A percentile compares a stretch with the other conserved stretches of the same genome.
Conservation (phyloP, 2,329 filamentous ascomycete genomes). For the Pseudogymnoascus sp. region DNA sequence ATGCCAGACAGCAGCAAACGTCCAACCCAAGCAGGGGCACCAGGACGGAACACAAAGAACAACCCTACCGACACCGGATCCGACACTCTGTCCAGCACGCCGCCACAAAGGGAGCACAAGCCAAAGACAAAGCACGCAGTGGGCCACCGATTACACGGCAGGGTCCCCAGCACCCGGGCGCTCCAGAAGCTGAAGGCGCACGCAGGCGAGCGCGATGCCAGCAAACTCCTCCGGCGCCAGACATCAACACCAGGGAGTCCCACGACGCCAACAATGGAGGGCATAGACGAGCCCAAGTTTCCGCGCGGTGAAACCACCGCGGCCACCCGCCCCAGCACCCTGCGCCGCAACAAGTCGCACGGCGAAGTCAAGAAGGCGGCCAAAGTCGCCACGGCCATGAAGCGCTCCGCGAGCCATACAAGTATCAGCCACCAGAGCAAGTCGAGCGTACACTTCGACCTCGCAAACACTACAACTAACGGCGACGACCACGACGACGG, state of each 20-base stretch:
- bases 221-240: constrained; percentile 8
- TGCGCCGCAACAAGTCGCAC: constrained; percentile 57
- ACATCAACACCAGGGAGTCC: constrained; percentile 14
- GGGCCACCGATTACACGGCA: constrained; percentile 24
- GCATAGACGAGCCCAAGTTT: constrained; percentile 46
- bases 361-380: constrained; percentile 46
- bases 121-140: constrained; percentile 29
- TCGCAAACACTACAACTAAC: constrained; percentile 32
- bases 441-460: constrained; percentile 54
- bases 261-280: constrained; percentile 20
- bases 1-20: constrained; percentile 2
- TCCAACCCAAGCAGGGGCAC: constrained; percentile 7
- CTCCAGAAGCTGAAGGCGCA: constrained; percentile 28
- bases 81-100: constrained; percentile 25
- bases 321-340: constrained; percentile 45
- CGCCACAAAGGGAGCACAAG: constrained; percentile 22
- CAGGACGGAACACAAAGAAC: constrained; percentile 8
- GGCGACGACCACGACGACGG: constrained; percentile 45
- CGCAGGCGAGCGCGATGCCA: constrained; percentile 20
- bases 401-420: constrained; percentile 47
- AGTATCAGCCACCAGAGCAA: constrained; percentile 38
- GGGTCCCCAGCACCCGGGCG: constrained; percentile 28
- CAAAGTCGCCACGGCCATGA: constrained; percentile 43
- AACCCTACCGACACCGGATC: constrained; percentile 10
- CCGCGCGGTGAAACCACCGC: constrained; percentile 39